Percentiles rank a stretch among this genome's conserved stretches.
phyloP scores from a whole-genome alignment of 1,139 yeast genomes.

The Yamadazyma atmosphaerica region DNA sequence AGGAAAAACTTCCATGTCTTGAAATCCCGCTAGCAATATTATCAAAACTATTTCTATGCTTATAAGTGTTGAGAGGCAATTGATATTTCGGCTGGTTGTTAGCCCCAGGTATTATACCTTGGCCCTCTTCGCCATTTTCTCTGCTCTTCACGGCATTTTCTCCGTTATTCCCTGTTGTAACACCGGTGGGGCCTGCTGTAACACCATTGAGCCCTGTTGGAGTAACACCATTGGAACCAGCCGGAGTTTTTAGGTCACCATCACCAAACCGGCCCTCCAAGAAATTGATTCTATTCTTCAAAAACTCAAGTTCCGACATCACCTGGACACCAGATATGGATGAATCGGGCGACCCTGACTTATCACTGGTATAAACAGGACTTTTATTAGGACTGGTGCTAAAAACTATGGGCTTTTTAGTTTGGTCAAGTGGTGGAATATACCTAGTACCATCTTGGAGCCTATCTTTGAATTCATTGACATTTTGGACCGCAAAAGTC shows the following conservation, averaged over 20 bases:
- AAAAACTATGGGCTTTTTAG: neutral
- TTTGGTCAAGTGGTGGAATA: neutral
- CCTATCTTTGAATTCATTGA: neutral
- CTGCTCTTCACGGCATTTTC: too few relatives aligned
- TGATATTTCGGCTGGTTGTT: neutral
- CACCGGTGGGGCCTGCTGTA: too few relatives aligned
- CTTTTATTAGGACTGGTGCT: neutral
- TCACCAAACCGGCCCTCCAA: constrained; percentile 5
- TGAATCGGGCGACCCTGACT: neutral
- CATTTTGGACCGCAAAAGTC: neutral
- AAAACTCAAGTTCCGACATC: constrained; percentile 23
- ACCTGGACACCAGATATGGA: neutral
- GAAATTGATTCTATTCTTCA: constrained; percentile 41
- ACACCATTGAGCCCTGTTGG: too few relatives aligned
- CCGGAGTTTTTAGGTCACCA: too few relatives aligned
- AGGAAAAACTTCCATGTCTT: constrained; percentile 8
- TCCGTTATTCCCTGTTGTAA: too few relatives aligned
- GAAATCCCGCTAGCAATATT: neutral
- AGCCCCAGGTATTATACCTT: neutral
- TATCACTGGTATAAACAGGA: neutral
- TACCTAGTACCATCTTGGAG: neutral
- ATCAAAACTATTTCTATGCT: neutral
- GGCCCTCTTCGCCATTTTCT: neutral
- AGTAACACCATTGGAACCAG: neutral
- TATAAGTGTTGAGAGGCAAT: neutral